Evolutionary conservation across 2,329 filamentous ascomycete genomes (phyloP).

Genomic region (Escovopsis sp.): DNA sequence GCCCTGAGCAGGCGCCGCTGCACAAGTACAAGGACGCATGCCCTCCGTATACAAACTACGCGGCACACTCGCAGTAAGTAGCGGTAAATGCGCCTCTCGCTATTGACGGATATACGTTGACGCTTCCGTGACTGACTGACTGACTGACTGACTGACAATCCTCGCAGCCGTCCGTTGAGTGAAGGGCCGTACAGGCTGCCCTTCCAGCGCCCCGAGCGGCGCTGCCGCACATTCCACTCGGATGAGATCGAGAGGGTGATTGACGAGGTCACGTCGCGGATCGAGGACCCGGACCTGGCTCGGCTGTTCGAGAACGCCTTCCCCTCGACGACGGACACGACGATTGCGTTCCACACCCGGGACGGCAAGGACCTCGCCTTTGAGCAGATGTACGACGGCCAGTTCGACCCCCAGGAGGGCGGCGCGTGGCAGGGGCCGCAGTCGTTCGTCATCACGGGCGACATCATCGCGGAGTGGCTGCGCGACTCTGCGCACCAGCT

Average conservation of each 20-base stretch:
- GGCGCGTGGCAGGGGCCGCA: conserved; percentile 71
- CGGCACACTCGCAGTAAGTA: conserved; percentile 25
- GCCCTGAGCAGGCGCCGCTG: conserved; percentile 13
- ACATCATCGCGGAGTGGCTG: conserved; percentile 88
- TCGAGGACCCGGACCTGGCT: conserved; percentile 77
- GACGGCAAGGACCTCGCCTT: conserved; percentile 30
- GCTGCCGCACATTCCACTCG: conserved; percentile 83
- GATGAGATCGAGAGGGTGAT: conserved; percentile 81
- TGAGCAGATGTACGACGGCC: conserved; percentile 14
- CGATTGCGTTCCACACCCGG: conserved; percentile 72
- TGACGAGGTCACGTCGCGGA: conserved; percentile 59
- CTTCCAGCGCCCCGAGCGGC: conserved; percentile 66
- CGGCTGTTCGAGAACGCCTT: conserved; percentile 92
- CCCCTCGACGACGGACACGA: conserved; percentile 74
- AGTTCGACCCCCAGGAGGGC: conserved; percentile 25
- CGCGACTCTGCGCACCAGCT: conserved; percentile 90
- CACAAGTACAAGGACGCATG: conserved; percentile 17
- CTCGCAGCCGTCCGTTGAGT: conserved; percentile 57
- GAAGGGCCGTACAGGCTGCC: conserved; percentile 66
- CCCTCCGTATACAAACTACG: conserved; percentile 27
- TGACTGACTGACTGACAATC: background rate
- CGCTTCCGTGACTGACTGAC: background rate
- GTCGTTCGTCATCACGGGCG: conserved; percentile 84
- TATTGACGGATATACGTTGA: background rate
- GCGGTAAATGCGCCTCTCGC: background rate